These are phyloP conservation scores for Fusarium austroafricanum DNA, from an alignment of 2,329 filamentous ascomycete species.

Conservation along the genomic window DNA sequence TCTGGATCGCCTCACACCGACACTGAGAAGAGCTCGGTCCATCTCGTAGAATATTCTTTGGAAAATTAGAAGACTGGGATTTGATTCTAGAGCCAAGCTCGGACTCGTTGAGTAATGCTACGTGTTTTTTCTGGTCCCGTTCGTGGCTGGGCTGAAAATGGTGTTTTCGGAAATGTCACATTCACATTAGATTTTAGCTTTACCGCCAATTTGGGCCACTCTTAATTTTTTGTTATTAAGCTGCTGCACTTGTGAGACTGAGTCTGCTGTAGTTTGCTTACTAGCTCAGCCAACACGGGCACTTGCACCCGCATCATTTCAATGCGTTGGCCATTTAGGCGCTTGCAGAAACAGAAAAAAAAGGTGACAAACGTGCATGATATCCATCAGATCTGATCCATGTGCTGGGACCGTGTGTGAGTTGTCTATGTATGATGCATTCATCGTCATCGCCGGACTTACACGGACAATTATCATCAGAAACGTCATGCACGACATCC, in stretches of 20 bases:
- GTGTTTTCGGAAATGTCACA: constrained; percentile 7
- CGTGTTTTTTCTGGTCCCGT: constrained; percentile 8
- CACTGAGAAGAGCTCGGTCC: constrained; percentile 29
- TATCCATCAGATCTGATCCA: constrained; percentile 15
- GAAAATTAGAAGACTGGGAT: constrained; percentile 27
- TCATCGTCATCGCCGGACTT: neutral
- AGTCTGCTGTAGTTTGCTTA: neutral
- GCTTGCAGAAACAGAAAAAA: neutral
- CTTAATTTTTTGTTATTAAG: constrained; percentile 19
- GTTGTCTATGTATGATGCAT: constrained; percentile 3
- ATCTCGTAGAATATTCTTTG: constrained; percentile 26
- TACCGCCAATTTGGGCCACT: constrained; percentile 38
- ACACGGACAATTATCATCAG: constrained; percentile 22
- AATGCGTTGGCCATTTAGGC: constrained; percentile 17
- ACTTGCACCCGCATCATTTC: neutral
- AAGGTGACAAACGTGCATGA: constrained; percentile 13
- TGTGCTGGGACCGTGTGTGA: constrained; percentile 18
- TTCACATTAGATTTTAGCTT: constrained; percentile 24
- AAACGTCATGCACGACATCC: constrained; percentile 42
- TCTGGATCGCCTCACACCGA: constrained; percentile 20
- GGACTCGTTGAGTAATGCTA: constrained; percentile 20
- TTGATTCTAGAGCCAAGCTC: constrained; percentile 39
- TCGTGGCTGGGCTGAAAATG: constrained; percentile 20
- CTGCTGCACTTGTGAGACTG: constrained; percentile 15
- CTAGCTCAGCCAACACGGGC: constrained; percentile 1